Conservation (phyloP, 2,329 filamentous ascomycete species). For the Shiraia bambusicola region DNA sequence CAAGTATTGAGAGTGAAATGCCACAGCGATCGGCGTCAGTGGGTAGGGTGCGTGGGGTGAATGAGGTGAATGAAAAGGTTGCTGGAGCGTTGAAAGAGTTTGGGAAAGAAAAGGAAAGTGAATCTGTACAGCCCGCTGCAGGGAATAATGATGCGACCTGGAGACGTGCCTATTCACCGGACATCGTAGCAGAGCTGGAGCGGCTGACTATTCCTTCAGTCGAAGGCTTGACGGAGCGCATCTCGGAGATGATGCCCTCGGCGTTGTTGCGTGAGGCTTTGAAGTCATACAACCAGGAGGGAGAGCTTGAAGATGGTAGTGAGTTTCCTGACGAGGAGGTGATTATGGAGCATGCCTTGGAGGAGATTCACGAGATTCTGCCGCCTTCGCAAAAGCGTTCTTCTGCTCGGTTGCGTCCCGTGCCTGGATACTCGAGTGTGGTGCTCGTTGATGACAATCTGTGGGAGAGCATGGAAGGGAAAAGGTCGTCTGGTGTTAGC, state of each 20-base stretch:
- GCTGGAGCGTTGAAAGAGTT: constrained; percentile 13
- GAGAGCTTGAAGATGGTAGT: constrained; percentile 36
- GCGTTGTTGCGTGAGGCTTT: constrained; percentile 36
- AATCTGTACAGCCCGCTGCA: constrained; percentile 10
- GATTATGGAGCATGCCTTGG: constrained; percentile 41
- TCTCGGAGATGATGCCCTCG: constrained; percentile 49
- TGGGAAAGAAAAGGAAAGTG: constrained; percentile 1
- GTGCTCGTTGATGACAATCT: constrained; percentile 38
- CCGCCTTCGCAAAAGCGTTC: constrained; percentile 37
- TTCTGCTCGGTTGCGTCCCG: constrained; percentile 35
- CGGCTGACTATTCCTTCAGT: constrained; percentile 51
- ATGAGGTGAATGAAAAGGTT: background rate
- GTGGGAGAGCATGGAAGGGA: constrained; percentile 34
- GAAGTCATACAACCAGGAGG: constrained; percentile 32
- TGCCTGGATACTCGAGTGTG: constrained; percentile 36
- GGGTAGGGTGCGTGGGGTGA: constrained; percentile 39
- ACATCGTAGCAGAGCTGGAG: constrained; percentile 48
- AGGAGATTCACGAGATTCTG: constrained; percentile 33
- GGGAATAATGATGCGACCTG: constrained; percentile 14
- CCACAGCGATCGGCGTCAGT: constrained; percentile 39
- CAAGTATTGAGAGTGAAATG: constrained; percentile 35
- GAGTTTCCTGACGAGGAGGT: constrained; percentile 41
- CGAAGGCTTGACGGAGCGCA: constrained; percentile 47
- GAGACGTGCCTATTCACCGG: constrained; percentile 43
- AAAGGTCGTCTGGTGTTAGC: constrained; percentile 15